phyloP scores from a whole-genome alignment of 163 green algal species.

The Chlorella variabilis region DNA sequence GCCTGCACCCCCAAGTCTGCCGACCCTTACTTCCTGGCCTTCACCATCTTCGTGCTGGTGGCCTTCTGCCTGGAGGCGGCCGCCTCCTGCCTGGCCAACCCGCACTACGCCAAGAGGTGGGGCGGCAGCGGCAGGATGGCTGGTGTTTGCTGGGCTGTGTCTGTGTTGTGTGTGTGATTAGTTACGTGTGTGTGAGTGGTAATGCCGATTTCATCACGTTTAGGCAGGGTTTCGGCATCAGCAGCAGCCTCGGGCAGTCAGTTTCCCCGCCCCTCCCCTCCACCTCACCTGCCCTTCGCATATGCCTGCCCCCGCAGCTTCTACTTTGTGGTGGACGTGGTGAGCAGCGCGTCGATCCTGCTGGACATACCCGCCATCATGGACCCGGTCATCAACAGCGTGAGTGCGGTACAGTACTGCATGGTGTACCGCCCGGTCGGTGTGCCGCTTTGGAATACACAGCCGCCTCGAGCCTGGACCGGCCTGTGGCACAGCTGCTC shows the following conservation, averaged over 20 bases:
- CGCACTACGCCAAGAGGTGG: conserved; percentile 67
- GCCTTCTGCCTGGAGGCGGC: conserved; percentile 50
- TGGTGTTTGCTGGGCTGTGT: no score
- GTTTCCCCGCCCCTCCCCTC: neutral
- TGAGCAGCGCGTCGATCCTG: conserved; percentile 80
- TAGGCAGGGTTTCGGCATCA: no score
- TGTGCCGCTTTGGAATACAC: no score
- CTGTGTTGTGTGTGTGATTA: no score
- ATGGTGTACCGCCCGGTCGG: no score
- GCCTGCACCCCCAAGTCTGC: conserved; percentile 62
- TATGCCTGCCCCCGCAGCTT: conserved; percentile 59
- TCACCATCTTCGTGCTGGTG: conserved; percentile 67
- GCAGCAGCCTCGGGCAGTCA: neutral
- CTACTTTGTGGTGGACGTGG: conserved; percentile 92
- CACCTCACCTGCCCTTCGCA: neutral
- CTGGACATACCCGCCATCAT: conserved; percentile 80
- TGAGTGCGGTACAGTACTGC: neutral
- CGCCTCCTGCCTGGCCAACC: conserved; percentile 68
- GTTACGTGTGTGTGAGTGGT: no score
- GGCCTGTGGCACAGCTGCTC: no score
- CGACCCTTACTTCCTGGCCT: conserved; percentile 74
- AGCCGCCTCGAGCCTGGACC: no score
- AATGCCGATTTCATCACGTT: no score
- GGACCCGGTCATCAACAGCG: conserved; percentile 8
- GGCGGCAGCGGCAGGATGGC: neutral